Evolutionary conservation across 1,284 basidiomycete genomes (phyloP).

Genomic region (Cutaneotrichosporon cavernicola): DNA sequence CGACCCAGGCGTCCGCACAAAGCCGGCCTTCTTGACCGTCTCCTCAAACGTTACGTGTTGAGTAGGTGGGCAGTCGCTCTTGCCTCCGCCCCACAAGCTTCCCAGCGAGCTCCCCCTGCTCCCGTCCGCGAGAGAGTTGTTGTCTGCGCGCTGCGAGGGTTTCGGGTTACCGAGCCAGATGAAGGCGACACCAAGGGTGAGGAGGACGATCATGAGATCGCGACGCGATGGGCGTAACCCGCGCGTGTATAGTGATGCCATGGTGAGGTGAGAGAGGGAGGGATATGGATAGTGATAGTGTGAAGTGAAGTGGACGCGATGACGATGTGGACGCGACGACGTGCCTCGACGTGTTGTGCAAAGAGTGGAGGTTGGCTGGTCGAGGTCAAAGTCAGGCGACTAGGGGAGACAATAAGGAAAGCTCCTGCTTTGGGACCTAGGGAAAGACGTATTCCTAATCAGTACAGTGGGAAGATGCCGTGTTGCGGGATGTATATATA

Average conservation of each 20-base stretch:
- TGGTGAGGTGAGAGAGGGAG: not conserved
- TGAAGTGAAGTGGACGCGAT: not conserved
- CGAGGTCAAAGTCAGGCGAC: too few species aligned
- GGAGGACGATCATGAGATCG: conserved; percentile 44
- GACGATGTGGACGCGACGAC: not conserved
- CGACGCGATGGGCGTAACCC: conserved; percentile 42
- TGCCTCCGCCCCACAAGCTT: not conserved
- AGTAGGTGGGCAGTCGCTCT: conserved; percentile 4
- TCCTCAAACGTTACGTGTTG: conserved; percentile 11
- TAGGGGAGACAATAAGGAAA: not conserved
- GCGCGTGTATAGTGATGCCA: conserved; percentile 3
- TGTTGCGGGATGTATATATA: not conserved
- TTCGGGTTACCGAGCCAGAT: conserved; percentile 29
- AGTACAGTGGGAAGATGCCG: not conserved
- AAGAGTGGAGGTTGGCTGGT: not conserved
- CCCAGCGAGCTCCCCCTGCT: not conserved
- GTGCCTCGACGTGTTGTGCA: not conserved
- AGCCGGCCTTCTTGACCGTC: conserved; percentile 21
- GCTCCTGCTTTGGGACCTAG: not conserved
- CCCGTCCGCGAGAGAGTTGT: not conserved
- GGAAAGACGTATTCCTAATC: not conserved
- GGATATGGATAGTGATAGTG: not conserved
- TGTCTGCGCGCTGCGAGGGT: not conserved
- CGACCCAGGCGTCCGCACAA: conserved; percentile 26
- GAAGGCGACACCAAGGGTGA: conserved; percentile 46